Evolutionary conservation across 495 filamentous ascomycete species (phyloP).

Genomic region (Parathielavia appendiculata): DNA sequence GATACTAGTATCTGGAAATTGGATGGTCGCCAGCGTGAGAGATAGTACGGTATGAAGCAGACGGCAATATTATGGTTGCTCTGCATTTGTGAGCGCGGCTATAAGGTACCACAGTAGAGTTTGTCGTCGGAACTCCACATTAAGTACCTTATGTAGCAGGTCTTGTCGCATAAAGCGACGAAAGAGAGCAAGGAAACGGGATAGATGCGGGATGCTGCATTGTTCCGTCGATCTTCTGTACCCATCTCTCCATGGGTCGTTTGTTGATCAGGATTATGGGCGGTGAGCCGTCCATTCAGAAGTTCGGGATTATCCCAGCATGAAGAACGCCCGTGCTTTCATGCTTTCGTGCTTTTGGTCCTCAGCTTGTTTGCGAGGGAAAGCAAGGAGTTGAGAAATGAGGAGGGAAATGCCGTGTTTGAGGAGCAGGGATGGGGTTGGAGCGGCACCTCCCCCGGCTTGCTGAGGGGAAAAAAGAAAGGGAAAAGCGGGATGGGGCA

Average conservation of each 20-base stretch:
- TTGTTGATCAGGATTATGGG: slow-evolving; percentile 12
- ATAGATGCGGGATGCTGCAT: not conserved
- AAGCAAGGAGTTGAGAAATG: not conserved
- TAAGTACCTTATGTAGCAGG: too few relatives aligned
- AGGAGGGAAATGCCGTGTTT: not conserved
- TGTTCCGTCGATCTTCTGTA: not conserved
- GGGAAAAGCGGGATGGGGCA: slow-evolving; percentile 2
- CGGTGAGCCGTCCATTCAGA: slow-evolving; percentile 8
- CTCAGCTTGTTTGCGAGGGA: too few relatives aligned
- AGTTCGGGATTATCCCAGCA: not conserved
- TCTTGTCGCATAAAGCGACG: too few relatives aligned
- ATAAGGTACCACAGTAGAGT: too few relatives aligned
- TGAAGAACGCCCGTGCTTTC: not conserved
- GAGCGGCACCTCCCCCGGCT: not conserved
- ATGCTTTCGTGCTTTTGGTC: too few relatives aligned
- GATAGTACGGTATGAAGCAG: too few relatives aligned
- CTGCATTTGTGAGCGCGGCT: too few relatives aligned
- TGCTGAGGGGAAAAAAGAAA: slow-evolving; percentile 2
- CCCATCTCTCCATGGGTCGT: not conserved
- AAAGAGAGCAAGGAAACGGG: not conserved
- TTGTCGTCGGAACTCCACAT: too few relatives aligned
- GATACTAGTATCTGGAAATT: too few relatives aligned
- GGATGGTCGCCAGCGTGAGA: too few relatives aligned
- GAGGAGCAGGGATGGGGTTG: not conserved
- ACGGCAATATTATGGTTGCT: too few relatives aligned